Evolutionary conservation across 805 yeast species (phyloP), one percentile per base, ranked within the genome.

Genomic region (Yarrowia keelungensis): DNA sequence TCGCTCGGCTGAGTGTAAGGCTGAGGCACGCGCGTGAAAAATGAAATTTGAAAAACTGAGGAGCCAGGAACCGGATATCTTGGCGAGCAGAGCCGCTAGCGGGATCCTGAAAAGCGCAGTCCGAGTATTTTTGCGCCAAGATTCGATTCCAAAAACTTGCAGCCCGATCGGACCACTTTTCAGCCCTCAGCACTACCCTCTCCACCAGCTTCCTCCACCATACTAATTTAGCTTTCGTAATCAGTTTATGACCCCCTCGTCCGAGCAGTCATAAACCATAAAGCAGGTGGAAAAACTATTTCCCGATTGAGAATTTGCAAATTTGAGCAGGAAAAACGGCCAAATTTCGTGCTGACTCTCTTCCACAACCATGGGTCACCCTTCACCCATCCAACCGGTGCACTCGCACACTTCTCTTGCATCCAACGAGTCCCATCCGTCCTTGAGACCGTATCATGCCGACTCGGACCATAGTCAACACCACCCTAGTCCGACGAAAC

Each of bases 21-120:
- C 56, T 50, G 54, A 49, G 50, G 50, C 56, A 51, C 58, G 58
- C 58, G 58, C 58, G 43, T 51, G 58, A 51, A 51, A 51, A 51
- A 51, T 36, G 58, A 51, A 16, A 49, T 49, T 32, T 15, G 46
- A 9, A 26, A 35, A n/a, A 19, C 9, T 22, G 32, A 26, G 32
- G 32, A 26, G 32, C 4, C 32, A 26, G 32, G 32, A 26, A 26
- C 32, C 32, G 32, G 32, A 3, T 26, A 26, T 26, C 32, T 26
- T 26, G 32, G 32, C 32, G 32, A 26, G 32, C 32, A 26, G 32
- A 26, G 32, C 32, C 32, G 32, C 32, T 26, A 26, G 32, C 32
- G 32, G 7, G 32, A 0, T 3, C 32, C 32, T 26, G 22, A 9
- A 50, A 50, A 16, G 5, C 8, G n/a, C 11, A 3, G n/a, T 10